Evolutionary conservation across 352 stramenopile species (phyloP).

Genomic region (Phytophthora pseudosyringae): DNA sequence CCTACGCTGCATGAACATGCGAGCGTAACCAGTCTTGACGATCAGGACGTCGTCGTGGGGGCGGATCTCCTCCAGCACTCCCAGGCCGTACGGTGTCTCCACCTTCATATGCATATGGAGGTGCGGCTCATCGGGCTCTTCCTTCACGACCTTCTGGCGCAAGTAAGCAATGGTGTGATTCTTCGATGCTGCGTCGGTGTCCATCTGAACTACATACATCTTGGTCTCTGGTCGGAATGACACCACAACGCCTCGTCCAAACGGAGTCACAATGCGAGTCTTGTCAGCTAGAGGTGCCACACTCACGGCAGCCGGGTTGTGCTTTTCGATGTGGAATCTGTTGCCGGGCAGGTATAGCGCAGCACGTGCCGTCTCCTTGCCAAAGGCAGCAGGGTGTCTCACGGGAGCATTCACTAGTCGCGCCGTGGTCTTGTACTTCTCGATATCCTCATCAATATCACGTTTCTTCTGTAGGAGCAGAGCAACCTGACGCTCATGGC

Average conservation of each 20-base stretch:
- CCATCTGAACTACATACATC: constrained; percentile 85
- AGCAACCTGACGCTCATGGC: constrained; percentile 47
- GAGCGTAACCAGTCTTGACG: constrained; percentile 67
- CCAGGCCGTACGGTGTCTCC: constrained; percentile 71
- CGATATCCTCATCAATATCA: constrained; percentile 71
- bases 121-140: constrained; percentile 69
- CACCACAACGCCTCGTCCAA: constrained; percentile 74
- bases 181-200: constrained; percentile 62
- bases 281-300: constrained; percentile 76
- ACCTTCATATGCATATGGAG: constrained; percentile 86
- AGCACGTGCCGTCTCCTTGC: constrained; percentile 48
- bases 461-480: constrained; percentile 60
- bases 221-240: constrained; percentile 74
- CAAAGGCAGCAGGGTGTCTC: constrained; percentile 78
- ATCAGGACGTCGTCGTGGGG: constrained; percentile 69
- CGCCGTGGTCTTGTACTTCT: constrained; percentile 65
- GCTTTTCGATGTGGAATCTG: constrained; percentile 62
- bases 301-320: constrained; percentile 72
- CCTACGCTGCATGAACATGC: constrained; percentile 84
- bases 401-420: constrained; percentile 50
- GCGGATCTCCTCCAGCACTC: constrained; percentile 73
- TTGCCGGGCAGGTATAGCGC: constrained; percentile 83
- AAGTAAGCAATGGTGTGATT: constrained; percentile 75
- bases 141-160: constrained; percentile 65
- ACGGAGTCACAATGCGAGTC: constrained; percentile 74